These are phyloP conservation scores for Ophiorrhiza pumila DNA, from an alignment of 257 asterid genomes.

Conservation along the genomic window DNA sequence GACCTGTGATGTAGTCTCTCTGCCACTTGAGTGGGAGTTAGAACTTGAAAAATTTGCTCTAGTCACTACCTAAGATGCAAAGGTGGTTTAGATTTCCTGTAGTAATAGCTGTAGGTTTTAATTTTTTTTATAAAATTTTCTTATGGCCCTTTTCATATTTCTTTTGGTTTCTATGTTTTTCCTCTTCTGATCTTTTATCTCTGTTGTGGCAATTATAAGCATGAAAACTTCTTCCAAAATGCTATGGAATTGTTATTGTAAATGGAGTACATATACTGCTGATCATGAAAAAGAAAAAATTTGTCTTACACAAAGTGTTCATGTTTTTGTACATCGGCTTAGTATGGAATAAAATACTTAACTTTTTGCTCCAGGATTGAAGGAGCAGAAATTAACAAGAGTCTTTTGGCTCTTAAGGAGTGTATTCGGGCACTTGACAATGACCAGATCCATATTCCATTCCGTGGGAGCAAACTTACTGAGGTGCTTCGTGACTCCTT, in stretches of 20 bases:
- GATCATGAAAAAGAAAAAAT: neutral
- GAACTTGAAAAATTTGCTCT: neutral
- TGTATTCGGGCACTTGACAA: constrained; percentile 97
- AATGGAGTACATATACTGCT: neutral
- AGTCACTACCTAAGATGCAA: neutral
- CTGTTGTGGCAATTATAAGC: neutral
- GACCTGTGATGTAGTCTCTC: neutral
- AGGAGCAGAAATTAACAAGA: constrained; percentile 99
- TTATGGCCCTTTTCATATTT: neutral
- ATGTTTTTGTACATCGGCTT: neutral
- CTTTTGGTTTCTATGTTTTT: neutral
- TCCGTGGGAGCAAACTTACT: constrained; percentile 95
- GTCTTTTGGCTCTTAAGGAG: constrained; percentile 90
- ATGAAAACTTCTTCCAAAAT: neutral
- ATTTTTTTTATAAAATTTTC: neutral
- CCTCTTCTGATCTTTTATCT: neutral
- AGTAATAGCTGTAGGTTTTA: neutral
- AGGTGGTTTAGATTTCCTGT: neutral
- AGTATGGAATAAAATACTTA: neutral
- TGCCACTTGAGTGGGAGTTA: neutral
- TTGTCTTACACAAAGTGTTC: neutral
- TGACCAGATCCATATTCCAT: constrained; percentile 96
- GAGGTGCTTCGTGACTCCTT: constrained; percentile 98
- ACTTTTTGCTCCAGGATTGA: constrained; percentile 61
- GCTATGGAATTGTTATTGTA: neutral